phyloP scores from a whole-genome alignment of 768 basidiomycete species.

The Kwoniella dejecticola region DNA sequence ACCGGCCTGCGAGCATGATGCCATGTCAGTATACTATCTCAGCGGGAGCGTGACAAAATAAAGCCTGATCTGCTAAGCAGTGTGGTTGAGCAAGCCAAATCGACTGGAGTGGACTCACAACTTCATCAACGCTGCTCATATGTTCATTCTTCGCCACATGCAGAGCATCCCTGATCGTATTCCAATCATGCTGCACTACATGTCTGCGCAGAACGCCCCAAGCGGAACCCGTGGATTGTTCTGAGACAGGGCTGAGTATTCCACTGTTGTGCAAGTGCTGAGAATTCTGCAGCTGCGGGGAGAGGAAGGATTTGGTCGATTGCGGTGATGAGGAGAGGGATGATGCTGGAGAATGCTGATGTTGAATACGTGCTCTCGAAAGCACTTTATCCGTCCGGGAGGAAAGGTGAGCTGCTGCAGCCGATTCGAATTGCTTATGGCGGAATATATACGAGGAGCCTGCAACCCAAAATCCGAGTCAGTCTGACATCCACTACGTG shows the following conservation, averaged over 20 bases:
- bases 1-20: constrained; percentile 15
- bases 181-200: constrained; percentile 58
- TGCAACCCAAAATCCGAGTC: constrained; percentile 42
- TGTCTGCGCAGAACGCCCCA: constrained; percentile 56
- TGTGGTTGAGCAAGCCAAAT: background rate
- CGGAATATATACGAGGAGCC: constrained; percentile 75
- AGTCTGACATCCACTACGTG: too few species aligned
- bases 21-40: too few species aligned
- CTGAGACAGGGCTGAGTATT: constrained; percentile 16
- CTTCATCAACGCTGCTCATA: constrained; percentile 75
- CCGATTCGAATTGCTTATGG: constrained; percentile 60
- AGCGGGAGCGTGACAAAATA: background rate
- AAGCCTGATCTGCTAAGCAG: too few species aligned
- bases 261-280: background rate
- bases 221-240: constrained; percentile 15
- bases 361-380: constrained; percentile 29
- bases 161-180: constrained; percentile 59
- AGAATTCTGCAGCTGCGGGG: background rate
- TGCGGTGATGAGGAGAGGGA: constrained; percentile 16
- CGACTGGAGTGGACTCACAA: constrained; percentile 57
- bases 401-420: constrained; percentile 51
- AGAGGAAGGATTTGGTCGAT: constrained; percentile 15
- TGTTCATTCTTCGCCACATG: constrained; percentile 68
- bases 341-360: constrained; percentile 26
- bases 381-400: constrained; percentile 44